Evolutionary conservation across 768 basidiomycete genomes (phyloP), one percentile per base, ranked within the genome.

Genomic region (Cubamyces lactineus): DNA sequence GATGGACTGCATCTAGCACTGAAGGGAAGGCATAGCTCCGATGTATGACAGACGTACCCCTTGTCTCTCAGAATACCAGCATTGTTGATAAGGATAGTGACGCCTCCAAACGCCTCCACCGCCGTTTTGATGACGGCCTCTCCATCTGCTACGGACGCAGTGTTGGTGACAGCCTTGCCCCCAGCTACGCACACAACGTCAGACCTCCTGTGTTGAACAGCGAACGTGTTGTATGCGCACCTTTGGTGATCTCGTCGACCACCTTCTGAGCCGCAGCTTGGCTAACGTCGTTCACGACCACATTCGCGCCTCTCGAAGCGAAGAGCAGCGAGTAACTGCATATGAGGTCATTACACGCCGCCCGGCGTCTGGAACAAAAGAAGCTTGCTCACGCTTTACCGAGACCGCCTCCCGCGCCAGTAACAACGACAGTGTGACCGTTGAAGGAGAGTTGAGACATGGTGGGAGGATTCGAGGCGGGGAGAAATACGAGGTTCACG

Each of bases 231-330:
- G 12, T 23, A 59, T 41, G 71, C 84, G 52, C 57, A 94, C 95
- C 89, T 72, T 84, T 82, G 51, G 79, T 82, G 70, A 98, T 96
- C 76, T 96, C 88, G 65, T 92, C 88, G 7, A 96, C 96, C 23
- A 98, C 93, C 68, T 88, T 91, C 75, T 96, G 91, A 3, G 96
- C 96, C 26, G 93, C 91, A 55, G 86, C 86, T 39, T 80, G 82
- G 68, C 91, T 94, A 71, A 98, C 89, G 73, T 98, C 97, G 71
- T 98, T 98, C 45, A 98, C 92, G 61, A 98, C 92, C 55, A 98
- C 86, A 66, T 92, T 93, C 9, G 96, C 96, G 6, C 96, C 96
- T 53, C 94, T 83, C 11, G 91, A 85, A n/a, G 94, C 96, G 73
- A 94, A 98, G 65, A 96, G 80, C 52, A 92, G 79, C 1, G 95